Evolutionary conservation across 306 rosid species (phyloP), one percentile per base, ranked within the genome.

Genomic region (Astragalus glycyphyllos): DNA sequence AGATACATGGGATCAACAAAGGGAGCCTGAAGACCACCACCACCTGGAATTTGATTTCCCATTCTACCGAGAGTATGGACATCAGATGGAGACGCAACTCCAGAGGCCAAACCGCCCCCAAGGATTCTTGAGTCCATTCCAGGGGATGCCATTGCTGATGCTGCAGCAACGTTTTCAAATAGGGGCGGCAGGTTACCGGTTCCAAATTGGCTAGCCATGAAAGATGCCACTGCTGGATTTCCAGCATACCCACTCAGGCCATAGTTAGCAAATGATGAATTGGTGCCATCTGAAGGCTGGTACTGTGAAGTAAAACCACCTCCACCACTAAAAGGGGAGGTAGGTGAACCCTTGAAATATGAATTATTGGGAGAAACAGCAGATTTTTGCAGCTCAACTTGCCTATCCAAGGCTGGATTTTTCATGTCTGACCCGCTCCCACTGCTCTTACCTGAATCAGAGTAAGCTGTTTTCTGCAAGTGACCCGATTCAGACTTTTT

Each of bases 1-100:
- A 87, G 88, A 87, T 87, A 86, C 83, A 80, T 73, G n/a, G 99
- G 99, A 86, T 91, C 99, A 4, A 89, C 84, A 84, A 67, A 91
- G 20, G 96, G 89, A 4, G 91, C 78, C 77, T 91, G 99, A 78
- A 87, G 88, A 79, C 87, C 79, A 55, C 68, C 79, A 55, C 68
- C 31, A 26, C 31, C 96, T 1, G 84, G 65, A 73, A 89, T 65
- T 67, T 84, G 97, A 82, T 85, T 88, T 65, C 92, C 95, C 78
- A 87, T 76, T 71, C 91, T 80, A 72, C 92, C 84, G 29, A 76
- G 88, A 71, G 73, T 81, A 63, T 88, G 93, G 15, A 86, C 69
- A 66, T 88, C 98, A 60, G 96, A 80, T 13, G 83, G 79, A 67
- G 85, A 74, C 55, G 85, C 77, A 57, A 80, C 79, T 80, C 92